phyloP scores from a whole-genome alignment of 371 early-diverging fungal species.

The Haplosporangium sp. region DNA sequence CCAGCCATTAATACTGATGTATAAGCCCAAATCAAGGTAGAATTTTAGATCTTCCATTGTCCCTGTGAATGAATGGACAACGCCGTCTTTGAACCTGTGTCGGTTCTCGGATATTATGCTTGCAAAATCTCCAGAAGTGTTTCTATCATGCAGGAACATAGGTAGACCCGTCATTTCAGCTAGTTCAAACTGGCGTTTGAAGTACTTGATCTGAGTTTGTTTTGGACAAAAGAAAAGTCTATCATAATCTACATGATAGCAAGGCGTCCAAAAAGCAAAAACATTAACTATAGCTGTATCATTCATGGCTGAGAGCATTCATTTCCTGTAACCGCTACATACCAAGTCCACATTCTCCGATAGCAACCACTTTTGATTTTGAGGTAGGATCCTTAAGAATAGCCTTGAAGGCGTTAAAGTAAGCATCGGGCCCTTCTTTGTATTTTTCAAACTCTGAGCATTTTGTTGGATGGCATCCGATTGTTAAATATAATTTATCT shows the following conservation, averaged over 20 bases:
- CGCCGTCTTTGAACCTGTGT: slow-evolving; percentile 76
- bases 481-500: slow-evolving; percentile 76
- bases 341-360: slow-evolving; percentile 93
- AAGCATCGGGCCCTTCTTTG: slow-evolving; percentile 69
- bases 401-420: slow-evolving; percentile 64
- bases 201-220: slow-evolving; percentile 81
- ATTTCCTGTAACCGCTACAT: slow-evolving; percentile 7
- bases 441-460: slow-evolving; percentile 75
- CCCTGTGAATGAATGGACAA: slow-evolving; percentile 97
- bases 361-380: slow-evolving; percentile 76
- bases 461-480: slow-evolving; percentile 93
- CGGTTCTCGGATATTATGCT: slow-evolving; percentile 74
- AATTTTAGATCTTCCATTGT: slow-evolving; percentile 79
- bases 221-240: slow-evolving; percentile 85
- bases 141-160: slow-evolving; percentile 91
- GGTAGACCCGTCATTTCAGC: slow-evolving; percentile 82
- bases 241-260: slow-evolving; percentile 79
- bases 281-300: too few relatives aligned
- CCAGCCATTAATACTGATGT: slow-evolving; percentile 98
- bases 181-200: slow-evolving; percentile 87
- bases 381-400: slow-evolving; percentile 55
- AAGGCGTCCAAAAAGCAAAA: neutral
- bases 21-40: slow-evolving; percentile 81
- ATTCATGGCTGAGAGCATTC: too few relatives aligned
- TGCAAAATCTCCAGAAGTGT: slow-evolving; percentile 67